Conservation (phyloP, 257 asterid species). For the Scutellaria minor region DNA sequence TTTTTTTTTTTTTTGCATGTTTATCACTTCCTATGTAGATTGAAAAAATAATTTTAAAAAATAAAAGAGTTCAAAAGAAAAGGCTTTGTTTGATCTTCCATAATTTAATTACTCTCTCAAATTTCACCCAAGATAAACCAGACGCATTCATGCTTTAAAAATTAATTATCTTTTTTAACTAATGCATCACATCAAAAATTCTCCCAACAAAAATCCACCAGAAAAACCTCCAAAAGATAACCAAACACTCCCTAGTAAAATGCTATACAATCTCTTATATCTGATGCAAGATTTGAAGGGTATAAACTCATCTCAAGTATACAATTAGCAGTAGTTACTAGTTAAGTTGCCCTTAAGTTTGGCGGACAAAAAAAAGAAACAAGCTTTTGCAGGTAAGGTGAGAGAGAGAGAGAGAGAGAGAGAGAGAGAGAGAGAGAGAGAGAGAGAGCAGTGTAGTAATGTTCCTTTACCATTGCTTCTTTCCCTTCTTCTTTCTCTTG, state of each 20-base stretch:
- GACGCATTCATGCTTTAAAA: not conserved
- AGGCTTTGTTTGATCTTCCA: too few species aligned
- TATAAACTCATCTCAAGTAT: constrained; percentile 36
- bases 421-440: too few species aligned
- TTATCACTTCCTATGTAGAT: too few species aligned
- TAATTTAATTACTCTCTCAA: not conserved
- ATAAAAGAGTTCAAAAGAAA: too few species aligned
- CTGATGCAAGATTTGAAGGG: constrained; percentile 17
- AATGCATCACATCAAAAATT: not conserved
- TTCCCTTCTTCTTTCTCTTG: constrained; percentile 89
- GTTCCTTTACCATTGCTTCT: constrained; percentile 59
- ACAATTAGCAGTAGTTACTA: constrained; percentile 38
- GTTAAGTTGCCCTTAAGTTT: constrained; percentile 27
- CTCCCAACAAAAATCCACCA: too few species aligned
- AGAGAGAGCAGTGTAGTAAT: not conserved
- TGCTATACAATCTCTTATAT: constrained; percentile 38
- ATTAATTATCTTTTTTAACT: not conserved
- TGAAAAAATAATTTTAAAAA: too few species aligned
- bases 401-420: too few species aligned
- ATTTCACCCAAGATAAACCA: not conserved
- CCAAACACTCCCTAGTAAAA: not conserved
- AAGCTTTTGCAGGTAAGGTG: too few species aligned
- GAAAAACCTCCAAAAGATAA: too few species aligned
- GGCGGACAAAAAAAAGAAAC: not conserved
- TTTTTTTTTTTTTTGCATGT: too few species aligned